phyloP scores from a whole-genome alignment of 2,329 filamentous ascomycete genomes.

The Xylariaceae sp. region DNA sequence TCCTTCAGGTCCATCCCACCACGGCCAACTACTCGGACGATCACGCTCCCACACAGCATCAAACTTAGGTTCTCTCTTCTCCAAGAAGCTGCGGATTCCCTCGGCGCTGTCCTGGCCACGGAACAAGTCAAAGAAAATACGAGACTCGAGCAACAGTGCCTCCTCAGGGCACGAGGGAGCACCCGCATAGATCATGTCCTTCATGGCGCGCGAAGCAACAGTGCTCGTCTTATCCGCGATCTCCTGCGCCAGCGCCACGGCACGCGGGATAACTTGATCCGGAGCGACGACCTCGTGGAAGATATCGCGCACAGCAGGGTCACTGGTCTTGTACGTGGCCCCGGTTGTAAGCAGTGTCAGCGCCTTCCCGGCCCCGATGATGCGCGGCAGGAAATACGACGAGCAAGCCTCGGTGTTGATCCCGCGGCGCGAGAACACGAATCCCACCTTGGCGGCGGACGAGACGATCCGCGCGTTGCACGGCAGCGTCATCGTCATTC shows the following conservation, averaged over 20 bases:
- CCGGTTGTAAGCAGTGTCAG: slow-evolving; percentile 66
- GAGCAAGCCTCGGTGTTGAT: slow-evolving; percentile 69
- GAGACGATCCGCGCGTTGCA: slow-evolving; percentile 52
- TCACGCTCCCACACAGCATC: slow-evolving; percentile 57
- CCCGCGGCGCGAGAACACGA: slow-evolving; percentile 68
- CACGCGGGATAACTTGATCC: slow-evolving; percentile 59
- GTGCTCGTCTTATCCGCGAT: slow-evolving; percentile 63
- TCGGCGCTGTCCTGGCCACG: slow-evolving; percentile 58
- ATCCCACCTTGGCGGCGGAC: slow-evolving; percentile 62
- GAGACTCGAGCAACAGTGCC: slow-evolving; percentile 66
- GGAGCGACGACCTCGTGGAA: slow-evolving; percentile 64
- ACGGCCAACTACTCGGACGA: slow-evolving; percentile 58
- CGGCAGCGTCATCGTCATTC: slow-evolving; percentile 59
- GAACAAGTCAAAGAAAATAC: slow-evolving; percentile 59
- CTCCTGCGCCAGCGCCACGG: slow-evolving; percentile 63
- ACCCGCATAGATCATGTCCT: slow-evolving; percentile 51
- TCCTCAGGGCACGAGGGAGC: slow-evolving; percentile 58
- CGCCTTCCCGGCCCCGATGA: slow-evolving; percentile 62
- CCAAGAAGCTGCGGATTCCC: slow-evolving; percentile 63
- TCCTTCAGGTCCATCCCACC: slow-evolving; percentile 58
- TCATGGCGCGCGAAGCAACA: slow-evolving; percentile 63
- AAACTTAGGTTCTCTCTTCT: slow-evolving; percentile 64
- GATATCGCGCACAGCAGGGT: slow-evolving; percentile 53
- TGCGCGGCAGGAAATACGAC: slow-evolving; percentile 66
- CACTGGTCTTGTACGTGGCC: slow-evolving; percentile 49